Percentiles rank a stretch among this genome's conserved stretches.
Evolutionary conservation across 441 rosid species (phyloP).

Genomic region (Pelargonium citronellum): DNA sequence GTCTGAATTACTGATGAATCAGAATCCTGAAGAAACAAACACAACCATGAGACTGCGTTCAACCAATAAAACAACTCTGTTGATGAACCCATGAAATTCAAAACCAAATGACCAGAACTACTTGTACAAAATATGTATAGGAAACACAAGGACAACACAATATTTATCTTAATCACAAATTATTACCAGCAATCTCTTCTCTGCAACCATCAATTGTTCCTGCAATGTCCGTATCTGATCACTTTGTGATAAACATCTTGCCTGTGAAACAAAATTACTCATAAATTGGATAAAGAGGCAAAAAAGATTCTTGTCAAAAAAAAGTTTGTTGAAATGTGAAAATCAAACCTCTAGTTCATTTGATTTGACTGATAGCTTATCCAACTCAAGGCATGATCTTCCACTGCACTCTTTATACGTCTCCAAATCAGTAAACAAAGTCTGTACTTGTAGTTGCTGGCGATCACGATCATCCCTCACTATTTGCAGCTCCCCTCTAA

Average conservation of each 20-base stretch:
- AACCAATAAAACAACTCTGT: background rate
- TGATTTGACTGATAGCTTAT: conserved; percentile 33
- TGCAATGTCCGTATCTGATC: conserved; percentile 43
- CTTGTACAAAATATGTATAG: background rate
- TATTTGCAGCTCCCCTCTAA: conserved; percentile 44
- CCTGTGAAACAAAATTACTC: conserved; percentile 26
- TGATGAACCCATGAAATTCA: background rate
- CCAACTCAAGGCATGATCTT: conserved; percentile 25
- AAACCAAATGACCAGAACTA: conserved; percentile 3
- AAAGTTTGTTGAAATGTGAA: background rate
- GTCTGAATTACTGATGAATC: conserved; percentile 22
- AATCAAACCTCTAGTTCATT: conserved; percentile 43
- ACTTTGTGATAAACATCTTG: conserved; percentile 39
- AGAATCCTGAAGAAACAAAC: conserved; percentile 18
- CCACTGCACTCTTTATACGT: conserved; percentile 39
- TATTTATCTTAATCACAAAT: background rate
- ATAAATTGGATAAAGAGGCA: background rate
- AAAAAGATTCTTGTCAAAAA: background rate
- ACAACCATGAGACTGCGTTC: conserved; percentile 2
- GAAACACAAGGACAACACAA: background rate
- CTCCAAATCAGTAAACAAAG: conserved; percentile 34
- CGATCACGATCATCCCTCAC: conserved; percentile 44
- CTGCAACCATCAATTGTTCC: conserved; percentile 44
- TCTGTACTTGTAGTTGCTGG: conserved; percentile 32
- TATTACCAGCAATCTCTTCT: conserved; percentile 48